Evolutionary conservation across 192 early-diverging fungal species (phyloP), one percentile per base, ranked within the genome.

Genomic region (Dissophora globulifera): DNA sequence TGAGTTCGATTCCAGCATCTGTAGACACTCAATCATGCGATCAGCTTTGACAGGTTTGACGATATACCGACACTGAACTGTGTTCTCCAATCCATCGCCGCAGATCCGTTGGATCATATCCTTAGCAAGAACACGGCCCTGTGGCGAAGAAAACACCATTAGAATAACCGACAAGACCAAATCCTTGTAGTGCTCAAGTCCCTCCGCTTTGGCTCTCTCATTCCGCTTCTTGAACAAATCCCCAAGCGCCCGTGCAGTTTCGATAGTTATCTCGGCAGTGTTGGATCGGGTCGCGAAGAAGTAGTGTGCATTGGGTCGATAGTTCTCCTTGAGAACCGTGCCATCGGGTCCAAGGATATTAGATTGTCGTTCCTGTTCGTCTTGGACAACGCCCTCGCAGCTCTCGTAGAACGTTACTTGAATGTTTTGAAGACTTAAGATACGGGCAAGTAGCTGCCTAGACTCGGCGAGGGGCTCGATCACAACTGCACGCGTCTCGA

Each of bases 21-120:
- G 64, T 25, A 79, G 25, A 56, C 75, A 79, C 22, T 78, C 75
- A 38, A 79, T 41, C 12, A 82, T 45, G 2, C 81, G 58, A 4
- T 74, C 76, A 8, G 57, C 19, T 43, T 65, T 74, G 20, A 82
- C 62, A 25, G 81, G 81, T n/a, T 82, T 82, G 19, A 75, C 48
- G 32, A 79, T 40, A 51, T 65, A 58, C 16, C 50, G 40, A 29
- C 69, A 65, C 23, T 59, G 56, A 10, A 75, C 43, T 2, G 57
- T 66, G 13, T 75, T 30, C 11, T 75, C 71, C 32, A 75, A 48
- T 10, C 71, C 63, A 25, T 55, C n/a, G 23, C 40, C 59, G 38
- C 63, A 41, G 12, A 82, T 79, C 22, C 62, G 30, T 51, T 69
- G 62, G 1, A 61, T 48, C 35, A 79, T 56, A 32, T 79, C 66